These are phyloP conservation scores for Venturia aucupariae DNA, from an alignment of 2,329 filamentous ascomycete species.

Conservation along the genomic window DNA sequence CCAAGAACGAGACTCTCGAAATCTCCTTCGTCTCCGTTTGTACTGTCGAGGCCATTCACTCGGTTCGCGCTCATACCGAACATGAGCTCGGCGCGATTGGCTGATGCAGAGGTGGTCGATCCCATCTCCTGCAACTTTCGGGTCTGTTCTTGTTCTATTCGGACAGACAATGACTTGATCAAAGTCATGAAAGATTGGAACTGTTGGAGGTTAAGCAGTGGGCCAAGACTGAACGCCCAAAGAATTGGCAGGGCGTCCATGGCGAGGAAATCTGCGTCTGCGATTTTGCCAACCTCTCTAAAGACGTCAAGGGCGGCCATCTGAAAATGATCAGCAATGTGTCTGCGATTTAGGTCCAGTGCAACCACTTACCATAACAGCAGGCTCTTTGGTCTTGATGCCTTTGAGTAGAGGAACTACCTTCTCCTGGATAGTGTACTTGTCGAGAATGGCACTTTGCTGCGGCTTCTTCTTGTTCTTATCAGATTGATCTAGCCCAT, in stretches of 20 bases:
- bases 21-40: conserved; percentile 60
- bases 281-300: conserved; percentile 68
- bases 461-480: conserved; percentile 47
- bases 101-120: conserved; percentile 43
- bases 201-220: conserved; percentile 71
- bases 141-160: conserved; percentile 81
- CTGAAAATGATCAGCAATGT: conserved; percentile 19
- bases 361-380: conserved; percentile 59
- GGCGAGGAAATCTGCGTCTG: conserved; percentile 84
- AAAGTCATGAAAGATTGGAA: conserved; percentile 86
- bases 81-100: conserved; percentile 56
- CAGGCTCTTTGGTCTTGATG: conserved; percentile 96
- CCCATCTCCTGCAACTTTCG: conserved; percentile 80
- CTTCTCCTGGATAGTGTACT: conserved; percentile 97
- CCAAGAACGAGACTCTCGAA: conserved; percentile 89
- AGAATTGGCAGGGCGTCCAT: conserved; percentile 83
- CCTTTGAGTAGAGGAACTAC: conserved; percentile 80
- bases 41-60: conserved; percentile 49
- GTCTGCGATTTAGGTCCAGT: background rate
- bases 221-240: conserved; percentile 87
- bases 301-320: conserved; percentile 83
- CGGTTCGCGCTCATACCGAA: conserved; percentile 47
- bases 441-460: conserved; percentile 76
- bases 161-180: conserved; percentile 68
- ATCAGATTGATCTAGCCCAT: conserved; percentile 52